These are phyloP conservation scores for Fusarium fujikuroi DNA, from an alignment of 2,329 filamentous ascomycete species.

Conservation along the genomic window DNA sequence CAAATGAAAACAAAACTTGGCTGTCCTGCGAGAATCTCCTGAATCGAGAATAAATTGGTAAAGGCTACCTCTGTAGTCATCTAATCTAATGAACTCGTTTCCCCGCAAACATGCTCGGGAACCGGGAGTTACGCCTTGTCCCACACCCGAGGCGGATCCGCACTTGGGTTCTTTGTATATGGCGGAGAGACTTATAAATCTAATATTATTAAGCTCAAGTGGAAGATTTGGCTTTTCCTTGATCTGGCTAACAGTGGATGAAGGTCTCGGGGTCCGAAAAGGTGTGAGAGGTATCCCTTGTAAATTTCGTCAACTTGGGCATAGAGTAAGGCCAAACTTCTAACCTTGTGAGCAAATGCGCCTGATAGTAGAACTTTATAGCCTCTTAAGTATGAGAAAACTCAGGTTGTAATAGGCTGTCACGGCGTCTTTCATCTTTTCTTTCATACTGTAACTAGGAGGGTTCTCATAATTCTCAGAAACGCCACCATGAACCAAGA, in stretches of 20 bases:
- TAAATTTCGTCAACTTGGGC: background rate
- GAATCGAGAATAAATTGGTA: background rate
- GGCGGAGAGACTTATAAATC: background rate
- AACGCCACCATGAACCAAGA: background rate
- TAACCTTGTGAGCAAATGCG: background rate
- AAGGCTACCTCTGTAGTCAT: background rate
- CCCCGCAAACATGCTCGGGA: slow-evolving; percentile 21
- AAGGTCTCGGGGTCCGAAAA: background rate
- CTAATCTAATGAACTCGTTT: slow-evolving; percentile 3
- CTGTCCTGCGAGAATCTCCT: background rate
- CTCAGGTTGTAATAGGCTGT: background rate
- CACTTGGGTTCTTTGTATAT: background rate
- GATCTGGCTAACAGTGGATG: background rate
- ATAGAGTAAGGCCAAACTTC: background rate
- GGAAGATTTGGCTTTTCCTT: background rate
- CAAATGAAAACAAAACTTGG: background rate
- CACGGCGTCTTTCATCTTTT: background rate
- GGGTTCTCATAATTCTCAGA: background rate
- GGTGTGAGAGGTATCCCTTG: too few relatives aligned
- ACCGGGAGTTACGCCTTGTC: slow-evolving; percentile 8
- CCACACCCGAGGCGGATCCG: slow-evolving; percentile 32
- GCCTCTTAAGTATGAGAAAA: background rate
- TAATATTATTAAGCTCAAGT: background rate
- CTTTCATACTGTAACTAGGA: background rate
- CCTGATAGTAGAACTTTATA: background rate